phyloP scores from a whole-genome alignment of 352 stramenopile species.

The Phytophthora sp. region DNA sequence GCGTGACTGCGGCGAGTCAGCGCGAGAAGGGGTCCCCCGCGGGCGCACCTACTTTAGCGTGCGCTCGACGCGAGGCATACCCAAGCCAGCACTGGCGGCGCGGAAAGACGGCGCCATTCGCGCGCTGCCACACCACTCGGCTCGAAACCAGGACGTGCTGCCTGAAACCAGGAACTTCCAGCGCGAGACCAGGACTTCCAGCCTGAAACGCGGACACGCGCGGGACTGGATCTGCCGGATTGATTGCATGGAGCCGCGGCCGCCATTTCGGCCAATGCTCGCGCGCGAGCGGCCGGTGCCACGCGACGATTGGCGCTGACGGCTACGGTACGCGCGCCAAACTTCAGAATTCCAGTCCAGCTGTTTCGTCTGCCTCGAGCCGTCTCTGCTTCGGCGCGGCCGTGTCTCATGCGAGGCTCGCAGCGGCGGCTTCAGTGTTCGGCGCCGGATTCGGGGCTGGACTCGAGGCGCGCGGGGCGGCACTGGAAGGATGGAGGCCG shows the following conservation, averaged over 20 bases:
- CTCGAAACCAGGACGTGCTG: too few relatives aligned
- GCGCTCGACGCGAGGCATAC: too few relatives aligned
- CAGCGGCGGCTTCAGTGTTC: background rate
- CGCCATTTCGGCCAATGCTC: background rate
- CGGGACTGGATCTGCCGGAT: slow-evolving; percentile 11
- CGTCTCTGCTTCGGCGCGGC: slow-evolving; percentile 2
- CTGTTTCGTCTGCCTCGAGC: background rate
- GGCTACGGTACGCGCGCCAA: slow-evolving; percentile 1
- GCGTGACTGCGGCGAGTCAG: slow-evolving; percentile 12
- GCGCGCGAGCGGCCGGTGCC: too few relatives aligned
- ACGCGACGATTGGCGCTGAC: too few relatives aligned
- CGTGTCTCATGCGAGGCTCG: slow-evolving; percentile 8
- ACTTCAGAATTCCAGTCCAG: slow-evolving; percentile 25
- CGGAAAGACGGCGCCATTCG: background rate
- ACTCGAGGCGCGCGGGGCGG: too few relatives aligned
- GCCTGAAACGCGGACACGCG: slow-evolving; percentile 11
- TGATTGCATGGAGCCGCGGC: background rate
- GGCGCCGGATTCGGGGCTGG: background rate
- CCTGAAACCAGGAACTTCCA: too few relatives aligned
- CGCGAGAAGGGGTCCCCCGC: background rate
- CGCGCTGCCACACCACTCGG: background rate
- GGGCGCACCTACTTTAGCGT: too few relatives aligned
- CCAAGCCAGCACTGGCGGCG: background rate
- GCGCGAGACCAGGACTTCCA: slow-evolving; percentile 1
- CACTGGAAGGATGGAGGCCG: too few relatives aligned